Conservation (phyloP, 169 alveolate species). For the Eimeria zaria region DNA sequence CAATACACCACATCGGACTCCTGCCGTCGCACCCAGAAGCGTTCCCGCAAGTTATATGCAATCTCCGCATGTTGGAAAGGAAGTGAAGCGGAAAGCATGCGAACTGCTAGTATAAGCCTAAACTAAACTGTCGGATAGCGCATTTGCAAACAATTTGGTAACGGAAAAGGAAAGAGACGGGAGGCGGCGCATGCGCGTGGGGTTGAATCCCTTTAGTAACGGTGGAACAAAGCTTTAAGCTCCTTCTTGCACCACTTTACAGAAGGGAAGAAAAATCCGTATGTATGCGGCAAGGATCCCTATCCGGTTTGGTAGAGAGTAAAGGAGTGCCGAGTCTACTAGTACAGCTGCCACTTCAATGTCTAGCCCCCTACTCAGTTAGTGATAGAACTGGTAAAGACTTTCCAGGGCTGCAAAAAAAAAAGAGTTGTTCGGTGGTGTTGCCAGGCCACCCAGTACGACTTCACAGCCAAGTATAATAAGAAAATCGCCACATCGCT, state of each 20-base stretch:
- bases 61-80: background rate
- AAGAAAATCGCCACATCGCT: background rate
- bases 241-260: too few species aligned
- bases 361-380: too few species aligned
- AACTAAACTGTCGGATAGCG: background rate
- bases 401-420: too few species aligned
- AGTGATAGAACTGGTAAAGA: too few species aligned
- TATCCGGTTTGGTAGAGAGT: too few species aligned
- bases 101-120: background rate
- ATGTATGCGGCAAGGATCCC: too few species aligned
- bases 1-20: background rate
- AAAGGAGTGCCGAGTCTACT: too few species aligned
- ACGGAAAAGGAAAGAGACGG: background rate
- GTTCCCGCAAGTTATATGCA: background rate
- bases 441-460: background rate
- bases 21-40: background rate
- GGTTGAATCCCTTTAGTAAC: too few species aligned
- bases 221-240: too few species aligned
- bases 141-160: background rate
- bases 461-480: background rate
- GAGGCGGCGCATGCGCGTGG: background rate
- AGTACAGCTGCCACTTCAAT: too few species aligned
- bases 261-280: too few species aligned
- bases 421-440: too few species aligned
- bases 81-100: background rate